phyloP scores from a whole-genome alignment of 306 rosid species.

The Quercus gilva region DNA sequence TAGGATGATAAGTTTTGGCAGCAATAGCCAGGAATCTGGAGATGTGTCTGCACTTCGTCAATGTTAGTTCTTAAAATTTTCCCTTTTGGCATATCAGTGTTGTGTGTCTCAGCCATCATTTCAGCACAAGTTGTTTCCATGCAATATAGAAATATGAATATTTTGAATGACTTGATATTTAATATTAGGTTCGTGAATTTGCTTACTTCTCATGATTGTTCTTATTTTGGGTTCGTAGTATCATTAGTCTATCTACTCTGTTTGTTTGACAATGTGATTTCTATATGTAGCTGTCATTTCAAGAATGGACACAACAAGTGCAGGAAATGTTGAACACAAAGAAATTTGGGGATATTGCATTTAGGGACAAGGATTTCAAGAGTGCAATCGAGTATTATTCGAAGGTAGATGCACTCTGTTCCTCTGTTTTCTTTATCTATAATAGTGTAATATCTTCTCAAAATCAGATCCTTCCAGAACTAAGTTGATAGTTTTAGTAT shows the following conservation, averaged over 20 bases:
- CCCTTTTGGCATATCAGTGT: background rate
- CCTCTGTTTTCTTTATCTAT: background rate
- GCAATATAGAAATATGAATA: background rate
- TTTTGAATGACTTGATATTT: background rate
- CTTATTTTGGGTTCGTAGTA: background rate
- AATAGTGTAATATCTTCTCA: background rate
- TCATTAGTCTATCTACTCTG: background rate
- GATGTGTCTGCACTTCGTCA: background rate
- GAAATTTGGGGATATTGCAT: slow-evolving; percentile 92
- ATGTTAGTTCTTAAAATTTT: background rate
- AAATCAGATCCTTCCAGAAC: background rate
- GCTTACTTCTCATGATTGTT: background rate
- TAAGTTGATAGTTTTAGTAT: background rate
- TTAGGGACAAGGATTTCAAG: slow-evolving; percentile 91
- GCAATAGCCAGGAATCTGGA: background rate
- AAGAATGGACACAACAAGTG: slow-evolving; percentile 98
- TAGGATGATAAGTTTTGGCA: background rate
- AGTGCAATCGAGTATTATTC: slow-evolving; percentile 93
- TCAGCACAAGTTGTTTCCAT: background rate
- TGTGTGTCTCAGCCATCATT: background rate
- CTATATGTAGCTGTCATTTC: slow-evolving; percentile 79
- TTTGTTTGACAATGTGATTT: slow-evolving; percentile 5
- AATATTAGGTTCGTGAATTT: background rate
- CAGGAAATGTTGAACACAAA: slow-evolving; percentile 92
- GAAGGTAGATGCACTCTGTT: slow-evolving; percentile 49